Conservation (phyloP, 75 land plant species). For the Selaginella tamariscina region DNA sequence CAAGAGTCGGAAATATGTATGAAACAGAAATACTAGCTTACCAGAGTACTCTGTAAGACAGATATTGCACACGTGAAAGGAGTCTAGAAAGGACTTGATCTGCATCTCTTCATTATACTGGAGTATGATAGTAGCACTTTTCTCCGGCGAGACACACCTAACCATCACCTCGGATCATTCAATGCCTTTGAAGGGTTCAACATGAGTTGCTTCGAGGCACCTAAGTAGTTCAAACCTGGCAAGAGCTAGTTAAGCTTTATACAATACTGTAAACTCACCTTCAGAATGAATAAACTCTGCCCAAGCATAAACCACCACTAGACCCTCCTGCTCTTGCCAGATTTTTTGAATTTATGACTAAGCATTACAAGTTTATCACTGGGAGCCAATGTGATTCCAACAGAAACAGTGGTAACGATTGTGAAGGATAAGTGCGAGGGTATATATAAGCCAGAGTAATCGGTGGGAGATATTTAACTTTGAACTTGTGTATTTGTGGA, state of each 20-base stretch:
- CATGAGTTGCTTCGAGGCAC: too few relatives aligned
- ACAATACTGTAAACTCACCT: constrained; percentile 37
- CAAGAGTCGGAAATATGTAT: not conserved
- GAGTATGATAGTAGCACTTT: constrained; percentile 39
- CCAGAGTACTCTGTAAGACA: constrained; percentile 68
- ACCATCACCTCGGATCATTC: too few relatives aligned
- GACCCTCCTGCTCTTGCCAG: constrained; percentile 49
- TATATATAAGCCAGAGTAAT: constrained; percentile 49
- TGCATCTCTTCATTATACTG: constrained; percentile 54
- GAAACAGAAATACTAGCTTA: too few relatives aligned
- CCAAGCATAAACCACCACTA: constrained; percentile 71
- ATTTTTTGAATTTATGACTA: constrained; percentile 49
- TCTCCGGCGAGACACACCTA: constrained; percentile 39
- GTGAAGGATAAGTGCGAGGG: constrained; percentile 70
- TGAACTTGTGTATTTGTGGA: too few relatives aligned
- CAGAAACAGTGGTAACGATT: constrained; percentile 45
- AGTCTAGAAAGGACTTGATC: constrained; percentile 36
- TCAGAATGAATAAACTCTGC: constrained; percentile 62
- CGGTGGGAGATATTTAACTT: constrained; percentile 56
- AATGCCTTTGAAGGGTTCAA: constrained; percentile 29
- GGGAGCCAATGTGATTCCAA: constrained; percentile 55
- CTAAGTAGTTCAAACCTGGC: constrained; percentile 45
- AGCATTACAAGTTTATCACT: constrained; percentile 34
- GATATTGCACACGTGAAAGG: constrained; percentile 52
- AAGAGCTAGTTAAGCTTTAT: constrained; percentile 36